Conservation (phyloP, 495 filamentous ascomycete genomes). For the Talaromyces wortmannii region DNA sequence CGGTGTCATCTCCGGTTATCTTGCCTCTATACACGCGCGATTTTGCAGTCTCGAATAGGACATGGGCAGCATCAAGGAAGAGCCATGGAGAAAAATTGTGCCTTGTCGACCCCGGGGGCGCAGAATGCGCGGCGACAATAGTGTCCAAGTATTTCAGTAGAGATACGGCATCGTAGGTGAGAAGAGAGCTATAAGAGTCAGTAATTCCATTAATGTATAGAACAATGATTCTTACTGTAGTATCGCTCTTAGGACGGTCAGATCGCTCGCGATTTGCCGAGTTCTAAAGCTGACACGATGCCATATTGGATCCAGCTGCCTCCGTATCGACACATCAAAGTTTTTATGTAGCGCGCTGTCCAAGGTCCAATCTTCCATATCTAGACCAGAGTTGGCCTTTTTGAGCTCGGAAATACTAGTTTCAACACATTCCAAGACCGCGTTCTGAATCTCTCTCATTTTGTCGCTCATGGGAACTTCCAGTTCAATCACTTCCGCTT, state of each 20-base stretch:
- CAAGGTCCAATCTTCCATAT: slow-evolving; percentile 96
- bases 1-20: slow-evolving; percentile 35
- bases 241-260: slow-evolving; percentile 80
- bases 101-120: slow-evolving; percentile 77
- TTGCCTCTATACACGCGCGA: slow-evolving; percentile 79
- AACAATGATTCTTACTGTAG: slow-evolving; percentile 52
- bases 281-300: slow-evolving; percentile 94
- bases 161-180: slow-evolving; percentile 84
- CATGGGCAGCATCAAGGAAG: slow-evolving; percentile 91
- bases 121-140: slow-evolving; percentile 83
- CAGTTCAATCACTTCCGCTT: slow-evolving; percentile 93
- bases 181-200: slow-evolving; percentile 39
- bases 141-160: slow-evolving; percentile 93
- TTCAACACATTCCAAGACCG: slow-evolving; percentile 94
- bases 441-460: slow-evolving; percentile 90
- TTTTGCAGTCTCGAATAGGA: slow-evolving; percentile 87
- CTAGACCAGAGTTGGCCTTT: slow-evolving; percentile 79
- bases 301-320: slow-evolving; percentile 95
- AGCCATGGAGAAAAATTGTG: slow-evolving; percentile 94
- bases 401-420: slow-evolving; percentile 87
- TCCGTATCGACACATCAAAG: slow-evolving; percentile 81
- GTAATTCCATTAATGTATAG: neutral
- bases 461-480: slow-evolving; percentile 94
- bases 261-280: slow-evolving; percentile 83
- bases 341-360: slow-evolving; percentile 90